These are phyloP conservation scores for Kalaharituber pfeilii DNA, from an alignment of 2,329 filamentous ascomycete genomes.

Conservation along the genomic window DNA sequence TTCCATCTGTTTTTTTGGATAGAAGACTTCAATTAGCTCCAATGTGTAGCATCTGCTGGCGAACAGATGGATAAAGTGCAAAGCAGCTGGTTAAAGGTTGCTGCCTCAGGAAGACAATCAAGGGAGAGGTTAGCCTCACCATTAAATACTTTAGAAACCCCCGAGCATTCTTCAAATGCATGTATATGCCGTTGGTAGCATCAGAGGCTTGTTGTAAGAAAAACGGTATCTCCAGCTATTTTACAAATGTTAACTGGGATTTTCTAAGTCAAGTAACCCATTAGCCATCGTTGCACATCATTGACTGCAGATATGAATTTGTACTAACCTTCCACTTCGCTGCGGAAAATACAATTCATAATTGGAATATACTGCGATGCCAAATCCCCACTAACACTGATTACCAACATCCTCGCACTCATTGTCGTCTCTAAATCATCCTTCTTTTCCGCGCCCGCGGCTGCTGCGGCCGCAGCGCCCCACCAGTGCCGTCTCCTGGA, in stretches of 20 bases:
- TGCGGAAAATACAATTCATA: constrained; percentile 96
- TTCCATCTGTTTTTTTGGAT: constrained; percentile 45
- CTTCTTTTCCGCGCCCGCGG: constrained; percentile 23
- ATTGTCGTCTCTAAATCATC: constrained; percentile 28
- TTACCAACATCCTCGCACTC: constrained; percentile 67
- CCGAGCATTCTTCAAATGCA: constrained; percentile 42
- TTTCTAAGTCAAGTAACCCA: constrained; percentile 42
- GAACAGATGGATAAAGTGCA: no score
- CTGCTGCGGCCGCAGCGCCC: constrained; percentile 23
- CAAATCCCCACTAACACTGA: constrained; percentile 78
- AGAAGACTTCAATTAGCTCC: no score
- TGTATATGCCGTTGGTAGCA: constrained; percentile 52
- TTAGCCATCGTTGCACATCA: background rate
- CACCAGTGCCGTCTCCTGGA: constrained; percentile 34
- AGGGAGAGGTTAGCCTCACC: constrained; percentile 25
- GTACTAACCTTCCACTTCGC: constrained; percentile 42
- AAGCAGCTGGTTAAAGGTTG: no score
- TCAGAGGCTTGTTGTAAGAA: constrained; percentile 82
- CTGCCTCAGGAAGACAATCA: background rate
- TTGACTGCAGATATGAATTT: no score
- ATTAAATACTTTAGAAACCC: constrained; percentile 84
- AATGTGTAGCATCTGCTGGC: no score
- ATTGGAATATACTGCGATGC: constrained; percentile 88
- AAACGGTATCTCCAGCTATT: constrained; percentile 68
- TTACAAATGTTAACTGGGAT: constrained; percentile 89